Evolutionary conservation across 2,329 filamentous ascomycete genomes (phyloP).

Genomic region (Tricladium varicosporioides): DNA sequence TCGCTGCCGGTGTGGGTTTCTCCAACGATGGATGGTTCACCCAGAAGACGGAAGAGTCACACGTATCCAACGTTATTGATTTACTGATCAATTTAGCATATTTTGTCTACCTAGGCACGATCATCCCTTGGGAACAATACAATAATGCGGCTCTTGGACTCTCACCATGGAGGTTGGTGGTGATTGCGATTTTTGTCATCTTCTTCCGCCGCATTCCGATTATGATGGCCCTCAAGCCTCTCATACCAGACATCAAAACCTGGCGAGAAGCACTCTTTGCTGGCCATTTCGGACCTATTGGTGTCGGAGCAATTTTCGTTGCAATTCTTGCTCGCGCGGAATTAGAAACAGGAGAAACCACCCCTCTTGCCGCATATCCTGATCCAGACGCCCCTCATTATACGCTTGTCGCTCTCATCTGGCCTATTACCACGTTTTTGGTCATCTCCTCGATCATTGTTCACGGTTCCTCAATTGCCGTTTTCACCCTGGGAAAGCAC

Average conservation of each 20-base stretch:
- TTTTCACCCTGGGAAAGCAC: constrained; percentile 95
- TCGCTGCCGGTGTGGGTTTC: constrained; percentile 95
- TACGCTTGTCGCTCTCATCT: constrained; percentile 79
- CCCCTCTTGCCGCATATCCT: constrained; percentile 67
- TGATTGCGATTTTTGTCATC: constrained; percentile 89
- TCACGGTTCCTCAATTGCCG: constrained; percentile 95
- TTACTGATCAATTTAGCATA: constrained; percentile 94
- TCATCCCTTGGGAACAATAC: constrained; percentile 93
- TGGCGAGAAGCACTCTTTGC: constrained; percentile 97
- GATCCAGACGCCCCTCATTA: constrained; percentile 52
- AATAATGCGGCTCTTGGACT: constrained; percentile 74
- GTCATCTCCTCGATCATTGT: constrained; percentile 93
- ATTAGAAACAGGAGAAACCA: constrained; percentile 69
- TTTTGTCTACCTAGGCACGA: constrained; percentile 96
- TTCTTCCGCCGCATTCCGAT: constrained; percentile 94
- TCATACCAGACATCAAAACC: constrained; percentile 96
- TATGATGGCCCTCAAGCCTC: constrained; percentile 85
- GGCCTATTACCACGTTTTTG: constrained; percentile 93
- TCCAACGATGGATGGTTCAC: constrained; percentile 99
- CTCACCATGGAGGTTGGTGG: constrained; percentile 84
- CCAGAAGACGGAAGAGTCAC: constrained; percentile 96
- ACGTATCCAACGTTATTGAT: constrained; percentile 99
- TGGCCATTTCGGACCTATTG: constrained; percentile 96
- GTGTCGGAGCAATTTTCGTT: constrained; percentile 93
- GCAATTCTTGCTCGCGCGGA: constrained; percentile 93